These are phyloP conservation scores for Paramarasmius palmivorus DNA, from an alignment of 1,284 basidiomycete genomes.

Conservation along the genomic window DNA sequence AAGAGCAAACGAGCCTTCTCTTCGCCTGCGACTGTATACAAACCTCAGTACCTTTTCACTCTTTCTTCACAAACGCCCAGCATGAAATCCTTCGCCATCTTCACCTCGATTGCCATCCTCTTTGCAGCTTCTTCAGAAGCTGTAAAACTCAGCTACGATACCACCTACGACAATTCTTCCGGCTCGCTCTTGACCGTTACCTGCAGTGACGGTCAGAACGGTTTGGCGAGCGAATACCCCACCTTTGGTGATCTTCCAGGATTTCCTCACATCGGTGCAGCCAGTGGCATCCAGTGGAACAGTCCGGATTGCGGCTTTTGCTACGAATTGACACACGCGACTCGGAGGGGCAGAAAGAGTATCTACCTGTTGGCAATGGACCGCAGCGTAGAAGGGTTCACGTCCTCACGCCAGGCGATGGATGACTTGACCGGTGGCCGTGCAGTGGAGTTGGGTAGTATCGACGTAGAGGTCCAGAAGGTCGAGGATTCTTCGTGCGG, in stretches of 20 bases:
- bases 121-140: slow-evolving; percentile 20
- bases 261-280: slow-evolving; percentile 1
- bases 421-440: not conserved
- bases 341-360: not conserved
- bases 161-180: slow-evolving; percentile 39
- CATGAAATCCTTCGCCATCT: slow-evolving; percentile 22
- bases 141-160: slow-evolving; percentile 38
- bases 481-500: not conserved
- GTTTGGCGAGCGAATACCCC: slow-evolving; percentile 27
- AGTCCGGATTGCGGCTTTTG: not conserved
- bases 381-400: not conserved
- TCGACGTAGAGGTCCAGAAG: not conserved
- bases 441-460: not conserved
- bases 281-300: not conserved
- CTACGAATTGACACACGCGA: not conserved
- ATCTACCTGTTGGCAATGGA: not conserved
- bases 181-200: slow-evolving; percentile 36
- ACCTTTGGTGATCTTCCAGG: not conserved
- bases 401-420: not conserved
- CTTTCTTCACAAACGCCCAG: too few species aligned
- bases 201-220: slow-evolving; percentile 48
- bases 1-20: too few species aligned
- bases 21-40: too few species aligned
- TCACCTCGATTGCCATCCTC: slow-evolving; percentile 22
- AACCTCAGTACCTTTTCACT: too few species aligned